Evolutionary conservation across 306 rosid genomes (phyloP).

Genomic region (Vicia sativa): DNA sequence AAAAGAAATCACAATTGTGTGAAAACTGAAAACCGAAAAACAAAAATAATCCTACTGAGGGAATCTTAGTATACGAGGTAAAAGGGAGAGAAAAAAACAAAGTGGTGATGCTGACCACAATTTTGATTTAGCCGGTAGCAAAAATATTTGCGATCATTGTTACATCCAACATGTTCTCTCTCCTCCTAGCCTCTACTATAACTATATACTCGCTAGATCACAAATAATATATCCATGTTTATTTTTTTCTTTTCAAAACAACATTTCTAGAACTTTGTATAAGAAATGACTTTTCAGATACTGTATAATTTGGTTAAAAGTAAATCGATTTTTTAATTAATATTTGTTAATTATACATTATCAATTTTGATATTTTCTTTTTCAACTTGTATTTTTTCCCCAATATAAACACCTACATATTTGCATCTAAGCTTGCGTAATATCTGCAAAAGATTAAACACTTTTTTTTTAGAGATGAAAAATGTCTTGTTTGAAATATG

Average conservation of each 20-base stretch:
- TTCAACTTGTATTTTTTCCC: too few species aligned
- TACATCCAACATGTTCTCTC: background rate
- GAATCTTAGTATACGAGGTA: background rate
- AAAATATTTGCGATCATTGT: background rate
- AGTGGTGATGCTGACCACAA: background rate
- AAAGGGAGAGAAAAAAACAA: background rate
- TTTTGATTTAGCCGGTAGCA: background rate
- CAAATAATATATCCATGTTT: background rate
- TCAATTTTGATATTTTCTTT: too few species aligned
- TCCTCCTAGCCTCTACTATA: background rate
- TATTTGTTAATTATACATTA: too few species aligned
- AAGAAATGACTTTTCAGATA: background rate
- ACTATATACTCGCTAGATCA: constrained; percentile 3
- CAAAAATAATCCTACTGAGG: background rate
- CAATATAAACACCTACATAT: too few species aligned
- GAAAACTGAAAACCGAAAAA: background rate
- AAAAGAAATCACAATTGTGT: background rate
- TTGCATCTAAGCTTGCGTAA: too few species aligned
- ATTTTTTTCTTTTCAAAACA: background rate
- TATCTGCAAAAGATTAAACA: too few species aligned
- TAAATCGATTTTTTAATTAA: too few species aligned
- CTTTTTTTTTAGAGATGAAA: too few species aligned
- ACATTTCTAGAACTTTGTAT: background rate
- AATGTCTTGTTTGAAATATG: too few species aligned
- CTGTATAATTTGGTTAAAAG: too few species aligned